Base-by-base conservation (phyloP, 1,284 basidiomycete genomes). In the Cronartium quercuum region DNA sequence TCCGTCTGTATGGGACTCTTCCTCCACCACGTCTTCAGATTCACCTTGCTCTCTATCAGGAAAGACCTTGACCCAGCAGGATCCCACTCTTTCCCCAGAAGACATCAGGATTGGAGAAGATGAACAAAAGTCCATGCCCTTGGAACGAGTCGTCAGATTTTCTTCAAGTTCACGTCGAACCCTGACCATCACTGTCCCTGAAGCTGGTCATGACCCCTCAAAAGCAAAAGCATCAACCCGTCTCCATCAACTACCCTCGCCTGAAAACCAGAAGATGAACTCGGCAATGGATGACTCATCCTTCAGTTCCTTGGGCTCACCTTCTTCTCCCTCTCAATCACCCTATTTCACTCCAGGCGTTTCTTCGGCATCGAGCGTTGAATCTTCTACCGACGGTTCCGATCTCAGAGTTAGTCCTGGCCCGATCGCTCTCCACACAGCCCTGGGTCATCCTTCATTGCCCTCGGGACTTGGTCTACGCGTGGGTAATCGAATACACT, bases 281-380 rank as follows among this genome's bases (percentile, higher is more conserved):
- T 68, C 67, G 5, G 38, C 55, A 18, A 68, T 41, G 34, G 67
- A 68, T 29, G 55, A 68, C 55, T 68, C 55, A 13, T 68, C 67
- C 6, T 60, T 68, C 15, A 68, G 67, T 38, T 68, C 55, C 2
- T 35, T 68, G 6, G 67, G 67, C 6, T 68, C 67, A 24, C 55
- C 67, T 10, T 68, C 55, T 3, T 68, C 67, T 61, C 67, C 67
- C 21, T 55, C 67, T 6, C 67, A 55, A 34, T 68, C 67, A 18
- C 67, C 67, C 29, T 68, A 68, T 40, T 68, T 60, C 38, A 37
- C 66, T 1, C 47, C 66, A 21, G 3, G 51, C 9, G 24, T 58
- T 24, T 38, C 44, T n/a, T 68, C 67, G 4, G 18, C 57, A 10
- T 68, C 67, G n/a, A 68, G 37, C 2, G 55, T 21, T 15, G 29